phyloP scores from a whole-genome alignment of 805 yeast genomes.

The Candida gorgasii region DNA sequence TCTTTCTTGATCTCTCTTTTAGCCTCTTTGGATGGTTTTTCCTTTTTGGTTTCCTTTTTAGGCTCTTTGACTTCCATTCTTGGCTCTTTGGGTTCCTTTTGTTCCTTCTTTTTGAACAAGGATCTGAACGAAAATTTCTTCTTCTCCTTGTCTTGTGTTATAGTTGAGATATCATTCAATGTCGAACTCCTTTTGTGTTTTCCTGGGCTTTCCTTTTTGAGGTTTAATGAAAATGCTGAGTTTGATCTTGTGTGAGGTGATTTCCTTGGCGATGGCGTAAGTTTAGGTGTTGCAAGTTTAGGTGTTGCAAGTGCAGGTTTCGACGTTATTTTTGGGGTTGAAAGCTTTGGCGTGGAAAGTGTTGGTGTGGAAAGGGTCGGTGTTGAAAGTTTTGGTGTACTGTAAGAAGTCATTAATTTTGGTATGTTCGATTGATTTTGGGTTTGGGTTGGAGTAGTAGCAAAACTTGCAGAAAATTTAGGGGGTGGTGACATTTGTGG shows the following conservation, averaged over 20 bases:
- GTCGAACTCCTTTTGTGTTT: constrained; percentile 24
- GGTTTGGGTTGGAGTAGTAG: too few relatives aligned
- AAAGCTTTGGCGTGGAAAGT: constrained; percentile 3
- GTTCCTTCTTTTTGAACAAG: constrained; percentile 34
- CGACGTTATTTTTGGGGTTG: neutral
- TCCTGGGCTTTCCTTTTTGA: constrained; percentile 15
- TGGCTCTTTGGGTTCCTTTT: constrained; percentile 3
- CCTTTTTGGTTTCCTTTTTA: constrained; percentile 2
- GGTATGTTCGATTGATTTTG: too few relatives aligned
- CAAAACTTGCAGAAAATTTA: neutral
- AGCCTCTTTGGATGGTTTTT: neutral
- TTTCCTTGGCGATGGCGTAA: constrained; percentile 17
- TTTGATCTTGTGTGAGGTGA: constrained; percentile 24
- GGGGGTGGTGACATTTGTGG: constrained; percentile 2
- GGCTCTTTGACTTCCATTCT: neutral
- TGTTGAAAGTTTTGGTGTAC: too few relatives aligned
- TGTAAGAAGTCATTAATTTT: too few relatives aligned
- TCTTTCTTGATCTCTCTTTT: constrained; percentile 2
- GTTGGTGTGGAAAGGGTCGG: too few relatives aligned
- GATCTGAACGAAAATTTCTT: constrained; percentile 41
- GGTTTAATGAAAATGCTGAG: constrained; percentile 20
- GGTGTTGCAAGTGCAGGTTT: constrained; percentile 7
- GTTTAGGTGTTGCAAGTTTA: constrained; percentile 8
- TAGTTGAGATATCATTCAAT: constrained; percentile 20
- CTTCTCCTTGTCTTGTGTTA: constrained; percentile 17